Conservation (phyloP, 2,329 filamentous ascomycete species). For the Ophiocordyceps australis region DNA sequence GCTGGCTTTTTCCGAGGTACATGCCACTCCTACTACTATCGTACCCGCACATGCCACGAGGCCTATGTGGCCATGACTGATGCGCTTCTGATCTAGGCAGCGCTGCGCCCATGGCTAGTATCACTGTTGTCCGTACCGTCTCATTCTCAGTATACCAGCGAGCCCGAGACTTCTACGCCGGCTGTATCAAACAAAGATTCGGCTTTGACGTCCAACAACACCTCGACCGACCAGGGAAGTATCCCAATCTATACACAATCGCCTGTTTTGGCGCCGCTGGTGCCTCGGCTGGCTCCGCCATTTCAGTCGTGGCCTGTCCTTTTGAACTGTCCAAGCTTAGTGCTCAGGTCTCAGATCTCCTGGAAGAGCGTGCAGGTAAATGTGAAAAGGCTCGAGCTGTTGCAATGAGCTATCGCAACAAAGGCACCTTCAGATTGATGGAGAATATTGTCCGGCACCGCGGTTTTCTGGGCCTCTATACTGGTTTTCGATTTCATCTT, state of each 20-base stretch:
- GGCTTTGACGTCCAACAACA: slow-evolving; percentile 54
- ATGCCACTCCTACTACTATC: slow-evolving; percentile 5
- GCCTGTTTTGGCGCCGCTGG: slow-evolving; percentile 63
- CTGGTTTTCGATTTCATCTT: slow-evolving; percentile 62
- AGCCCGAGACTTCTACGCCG: slow-evolving; percentile 56
- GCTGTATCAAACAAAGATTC: slow-evolving; percentile 49
- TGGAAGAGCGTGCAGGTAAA: slow-evolving; percentile 29
- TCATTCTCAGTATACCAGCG: slow-evolving; percentile 68
- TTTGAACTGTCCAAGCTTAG: slow-evolving; percentile 85
- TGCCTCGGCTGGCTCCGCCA: slow-evolving; percentile 60
- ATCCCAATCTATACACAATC: slow-evolving; percentile 55
- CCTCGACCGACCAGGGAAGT: slow-evolving; percentile 51
- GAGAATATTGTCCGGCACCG: slow-evolving; percentile 60
- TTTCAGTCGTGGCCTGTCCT: slow-evolving; percentile 67
- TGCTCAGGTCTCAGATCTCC: slow-evolving; percentile 66
- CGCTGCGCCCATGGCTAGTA: slow-evolving; percentile 61
- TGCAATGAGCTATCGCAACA: slow-evolving; percentile 55
- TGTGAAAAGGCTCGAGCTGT: slow-evolving; percentile 34
- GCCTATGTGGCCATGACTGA: too few relatives aligned
- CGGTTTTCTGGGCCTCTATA: slow-evolving; percentile 58
- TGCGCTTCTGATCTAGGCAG: slow-evolving; percentile 35
- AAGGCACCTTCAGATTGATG: slow-evolving; percentile 60
- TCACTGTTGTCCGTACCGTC: slow-evolving; percentile 59
- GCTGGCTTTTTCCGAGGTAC: slow-evolving; percentile 67
- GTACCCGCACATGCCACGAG: too few relatives aligned